Percentiles rank a stretch among this genome's conserved stretches.
These are phyloP conservation scores for Geranium brycei DNA, from an alignment of 345 rosid species.

Conservation along the genomic window DNA sequence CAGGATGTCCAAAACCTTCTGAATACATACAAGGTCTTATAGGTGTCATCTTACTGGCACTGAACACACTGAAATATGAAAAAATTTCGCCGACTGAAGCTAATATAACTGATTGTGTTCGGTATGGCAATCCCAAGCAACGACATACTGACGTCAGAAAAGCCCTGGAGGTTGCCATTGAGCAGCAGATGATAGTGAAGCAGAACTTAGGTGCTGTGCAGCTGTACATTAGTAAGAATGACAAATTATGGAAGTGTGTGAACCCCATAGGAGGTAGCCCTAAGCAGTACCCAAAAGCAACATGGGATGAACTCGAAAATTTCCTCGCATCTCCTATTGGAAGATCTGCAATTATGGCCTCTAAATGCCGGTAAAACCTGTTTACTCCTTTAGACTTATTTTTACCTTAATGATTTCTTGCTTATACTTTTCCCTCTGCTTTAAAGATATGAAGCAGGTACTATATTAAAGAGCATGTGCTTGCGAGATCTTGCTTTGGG, in stretches of 20 bases:
- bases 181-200: conserved; percentile 28
- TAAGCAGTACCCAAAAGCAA: conserved; percentile 14
- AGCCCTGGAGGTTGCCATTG: conserved; percentile 31
- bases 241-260: conserved; percentile 31
- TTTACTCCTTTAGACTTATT: not conserved
- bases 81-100: conserved; percentile 60
- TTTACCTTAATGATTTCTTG: not conserved
- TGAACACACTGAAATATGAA: conserved; percentile 60
- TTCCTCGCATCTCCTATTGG: conserved; percentile 24
- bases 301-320: conserved; percentile 20
- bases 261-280: conserved; percentile 24
- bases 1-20: conserved; percentile 41
- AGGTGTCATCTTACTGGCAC: conserved; percentile 61
- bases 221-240: conserved; percentile 31
- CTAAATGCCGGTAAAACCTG: conserved; percentile 29
- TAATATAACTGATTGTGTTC: conserved; percentile 64
- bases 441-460: conserved; percentile 30
- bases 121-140: conserved; percentile 45
- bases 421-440: conserved; percentile 3
- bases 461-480: conserved; percentile 25
- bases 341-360: conserved; percentile 27
- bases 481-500: conserved; percentile 28
- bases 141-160: conserved; percentile 22
- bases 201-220: conserved; percentile 19
- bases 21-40: conserved; percentile 70